Percentiles rank a stretch among this genome's conserved stretches.
Evolutionary conservation across 2,329 filamentous ascomycete genomes (phyloP).

Genomic region (Colletotrichum liriopes): DNA sequence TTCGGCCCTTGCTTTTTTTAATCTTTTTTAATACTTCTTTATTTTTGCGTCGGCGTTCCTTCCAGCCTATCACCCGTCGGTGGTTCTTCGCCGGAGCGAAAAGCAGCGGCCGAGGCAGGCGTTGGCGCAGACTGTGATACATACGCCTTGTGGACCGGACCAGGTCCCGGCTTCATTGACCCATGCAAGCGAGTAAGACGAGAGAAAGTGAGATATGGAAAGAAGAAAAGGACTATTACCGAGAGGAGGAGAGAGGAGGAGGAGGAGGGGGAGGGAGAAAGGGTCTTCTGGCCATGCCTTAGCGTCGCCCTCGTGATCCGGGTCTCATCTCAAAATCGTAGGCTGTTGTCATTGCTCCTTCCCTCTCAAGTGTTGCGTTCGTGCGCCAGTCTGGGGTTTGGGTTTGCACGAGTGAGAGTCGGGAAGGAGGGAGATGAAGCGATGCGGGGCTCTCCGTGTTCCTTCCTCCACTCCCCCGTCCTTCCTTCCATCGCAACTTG

Average conservation of each 20-base stretch:
- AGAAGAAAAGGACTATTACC: neutral
- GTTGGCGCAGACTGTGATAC: neutral
- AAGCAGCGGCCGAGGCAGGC: constrained; percentile 9
- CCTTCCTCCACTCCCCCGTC: neutral
- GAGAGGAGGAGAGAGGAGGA: neutral
- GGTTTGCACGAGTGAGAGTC: constrained; percentile 30
- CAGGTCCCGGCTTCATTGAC: neutral
- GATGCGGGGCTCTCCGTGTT: constrained; percentile 32
- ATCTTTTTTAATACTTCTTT: neutral
- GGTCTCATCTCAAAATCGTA: constrained; percentile 14
- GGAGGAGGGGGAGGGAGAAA: neutral
- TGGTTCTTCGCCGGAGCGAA: neutral
- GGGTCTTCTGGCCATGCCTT: neutral
- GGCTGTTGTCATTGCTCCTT: constrained; percentile 26
- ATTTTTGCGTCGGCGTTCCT: neutral
- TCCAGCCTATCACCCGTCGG: neutral
- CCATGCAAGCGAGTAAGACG: neutral
- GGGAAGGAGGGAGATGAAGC: constrained; percentile 37
- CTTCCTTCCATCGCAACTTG: neutral
- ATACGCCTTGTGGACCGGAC: neutral
- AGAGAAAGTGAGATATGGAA: neutral
- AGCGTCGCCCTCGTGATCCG: constrained; percentile 29
- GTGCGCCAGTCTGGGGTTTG: constrained; percentile 33
- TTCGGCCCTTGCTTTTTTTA: neutral
- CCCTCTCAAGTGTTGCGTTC: constrained; percentile 36